Conservation (phyloP, 371 early-diverging fungal genomes). For the Syncephalastrum contaminatum region DNA sequence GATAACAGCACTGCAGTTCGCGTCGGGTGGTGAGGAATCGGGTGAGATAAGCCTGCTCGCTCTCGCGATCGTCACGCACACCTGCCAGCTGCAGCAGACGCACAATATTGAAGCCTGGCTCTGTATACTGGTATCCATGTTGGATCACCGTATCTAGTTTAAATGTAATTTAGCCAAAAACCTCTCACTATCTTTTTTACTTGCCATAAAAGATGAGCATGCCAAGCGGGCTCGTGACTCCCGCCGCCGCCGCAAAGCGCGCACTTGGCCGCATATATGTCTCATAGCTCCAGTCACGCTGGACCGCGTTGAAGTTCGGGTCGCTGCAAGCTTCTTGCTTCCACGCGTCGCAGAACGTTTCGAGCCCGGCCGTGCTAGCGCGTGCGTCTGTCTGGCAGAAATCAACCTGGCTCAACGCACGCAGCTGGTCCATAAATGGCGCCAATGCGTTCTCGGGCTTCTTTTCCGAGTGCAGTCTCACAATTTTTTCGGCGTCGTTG, state of each 20-base stretch:
- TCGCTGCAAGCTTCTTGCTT: constrained; percentile 25
- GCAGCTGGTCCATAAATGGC: constrained; percentile 20
- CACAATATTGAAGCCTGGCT: constrained; percentile 37
- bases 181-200: background rate
- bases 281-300: constrained; percentile 27
- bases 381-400: constrained; percentile 24
- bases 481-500: constrained; percentile 45
- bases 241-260: constrained; percentile 31
- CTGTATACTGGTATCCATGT: constrained; percentile 41
- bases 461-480: constrained; percentile 29
- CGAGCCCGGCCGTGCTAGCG: constrained; percentile 19
- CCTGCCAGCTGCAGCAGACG: constrained; percentile 33
- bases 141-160: constrained; percentile 38
- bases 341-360: constrained; percentile 32
- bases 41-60: constrained; percentile 29
- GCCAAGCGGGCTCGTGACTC: constrained; percentile 28
- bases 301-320: constrained; percentile 24
- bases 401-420: constrained; percentile 25
- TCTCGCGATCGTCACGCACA: constrained; percentile 14
- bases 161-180: background rate
- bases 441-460: constrained; percentile 26
- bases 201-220: constrained; percentile 46
- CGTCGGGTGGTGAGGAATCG: constrained; percentile 35
- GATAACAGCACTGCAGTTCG: constrained; percentile 39
- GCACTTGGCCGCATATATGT: constrained; percentile 36